A percentile compares a stretch with the other conserved stretches of the same genome.
These are phyloP conservation scores for Cercophora sp. DNA, from an alignment of 495 filamentous ascomycete species.

Conservation along the genomic window DNA sequence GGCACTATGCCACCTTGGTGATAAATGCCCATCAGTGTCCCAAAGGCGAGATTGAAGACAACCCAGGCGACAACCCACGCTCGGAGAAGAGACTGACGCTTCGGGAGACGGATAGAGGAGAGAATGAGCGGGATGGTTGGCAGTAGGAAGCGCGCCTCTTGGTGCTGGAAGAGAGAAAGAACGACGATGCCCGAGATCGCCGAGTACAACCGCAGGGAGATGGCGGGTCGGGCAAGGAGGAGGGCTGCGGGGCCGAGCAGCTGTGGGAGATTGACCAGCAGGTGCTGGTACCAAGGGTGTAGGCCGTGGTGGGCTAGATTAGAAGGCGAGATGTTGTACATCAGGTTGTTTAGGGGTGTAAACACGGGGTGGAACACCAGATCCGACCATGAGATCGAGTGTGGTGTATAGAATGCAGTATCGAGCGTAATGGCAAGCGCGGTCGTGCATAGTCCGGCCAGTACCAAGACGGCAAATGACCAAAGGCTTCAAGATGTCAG, in stretches of 20 bases:
- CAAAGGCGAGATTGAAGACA: conserved; percentile 74
- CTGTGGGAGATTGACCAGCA: conserved; percentile 78
- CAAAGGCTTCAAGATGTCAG: conserved; percentile 55
- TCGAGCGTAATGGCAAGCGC: conserved; percentile 73
- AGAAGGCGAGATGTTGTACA: conserved; percentile 70
- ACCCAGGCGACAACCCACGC: conserved; percentile 71
- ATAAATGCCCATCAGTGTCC: conserved; percentile 82
- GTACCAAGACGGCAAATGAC: conserved; percentile 57
- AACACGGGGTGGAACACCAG: conserved; percentile 61
- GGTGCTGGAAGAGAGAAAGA: conserved; percentile 83
- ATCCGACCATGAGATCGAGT: conserved; percentile 53
- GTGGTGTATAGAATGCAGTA: conserved; percentile 71
- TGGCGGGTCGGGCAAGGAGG: conserved; percentile 54
- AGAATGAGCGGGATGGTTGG: conserved; percentile 86
- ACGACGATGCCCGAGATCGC: conserved; percentile 76
- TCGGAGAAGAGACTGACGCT: conserved; percentile 42
- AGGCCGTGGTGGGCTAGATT: conserved; percentile 89
- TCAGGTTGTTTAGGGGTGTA: conserved; percentile 86
- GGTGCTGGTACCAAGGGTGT: conserved; percentile 87
- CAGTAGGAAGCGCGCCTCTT: conserved; percentile 91
- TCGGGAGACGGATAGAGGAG: conserved; percentile 71
- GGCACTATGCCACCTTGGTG: conserved; percentile 93
- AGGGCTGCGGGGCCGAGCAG: conserved; percentile 83
- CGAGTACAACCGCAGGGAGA: conserved; percentile 62
- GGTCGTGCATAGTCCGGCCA: conserved; percentile 58